Conservation (phyloP, 1,139 yeast species). For the Blastobotrys persicus region DNA sequence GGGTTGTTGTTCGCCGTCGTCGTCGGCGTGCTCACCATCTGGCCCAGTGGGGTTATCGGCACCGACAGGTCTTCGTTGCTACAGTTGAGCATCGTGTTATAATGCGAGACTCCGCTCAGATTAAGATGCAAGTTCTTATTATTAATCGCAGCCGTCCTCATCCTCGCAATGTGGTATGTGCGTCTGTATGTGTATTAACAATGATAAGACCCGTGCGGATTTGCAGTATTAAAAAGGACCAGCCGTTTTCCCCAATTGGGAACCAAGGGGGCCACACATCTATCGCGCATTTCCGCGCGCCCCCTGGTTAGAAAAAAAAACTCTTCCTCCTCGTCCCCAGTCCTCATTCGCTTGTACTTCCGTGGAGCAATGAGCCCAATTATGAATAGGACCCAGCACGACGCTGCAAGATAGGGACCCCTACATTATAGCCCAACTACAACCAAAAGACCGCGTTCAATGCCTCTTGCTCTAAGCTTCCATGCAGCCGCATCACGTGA, state of each 20-base stretch:
- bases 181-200: too few species aligned
- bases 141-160: background rate
- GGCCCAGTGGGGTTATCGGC: conserved; percentile 4
- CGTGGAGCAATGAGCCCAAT: too few species aligned
- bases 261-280: background rate
- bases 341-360: too few species aligned
- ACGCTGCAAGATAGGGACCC: too few species aligned
- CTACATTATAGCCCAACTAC: too few species aligned
- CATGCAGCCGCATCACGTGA: too few species aligned
- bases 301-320: background rate
- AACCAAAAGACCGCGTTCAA: too few species aligned
- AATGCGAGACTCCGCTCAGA: background rate
- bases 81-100: conserved; percentile 1
- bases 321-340: too few species aligned
- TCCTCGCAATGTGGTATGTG: background rate
- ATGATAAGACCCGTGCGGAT: background rate
- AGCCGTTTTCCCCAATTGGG: background rate
- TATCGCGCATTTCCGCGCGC: background rate
- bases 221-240: background rate
- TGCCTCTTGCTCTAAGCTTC: too few species aligned
- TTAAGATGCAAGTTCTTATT: conserved; percentile 1
- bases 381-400: too few species aligned
- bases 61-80: background rate
- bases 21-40: conserved; percentile 5
- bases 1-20: background rate